Evolutionary conservation across 768 basidiomycete genomes (phyloP), one percentile per base, ranked within the genome.

Genomic region (Lentinula edodes): DNA sequence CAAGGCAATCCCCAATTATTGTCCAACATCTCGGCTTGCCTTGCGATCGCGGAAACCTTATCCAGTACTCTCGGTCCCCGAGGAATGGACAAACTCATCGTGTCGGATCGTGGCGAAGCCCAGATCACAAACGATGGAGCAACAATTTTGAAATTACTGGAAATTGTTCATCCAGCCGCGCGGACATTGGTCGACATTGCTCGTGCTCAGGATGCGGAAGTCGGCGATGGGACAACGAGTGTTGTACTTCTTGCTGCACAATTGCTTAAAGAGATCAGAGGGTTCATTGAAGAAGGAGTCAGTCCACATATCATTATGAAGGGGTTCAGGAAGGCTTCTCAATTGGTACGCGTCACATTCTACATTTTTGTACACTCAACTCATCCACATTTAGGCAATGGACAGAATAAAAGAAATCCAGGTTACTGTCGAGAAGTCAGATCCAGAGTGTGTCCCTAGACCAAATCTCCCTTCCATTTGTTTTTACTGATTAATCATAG

Each of bases 71-170:
- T 99, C n/a, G 97, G 97, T 13, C 97, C 97, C 7, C 81, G 97
- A 62, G 97, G 97, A 64, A 98, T 99, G 97, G 97, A 99, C 75
- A 98, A 98, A 73, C 80, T 98, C 50, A 97, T 97, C 66, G 96
- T 98, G 2, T 89, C 89, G 63, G 89, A 92, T 62, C 86, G 95
- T 61, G 96, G 97, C 54, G 90, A 95, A 63, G 94, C 97, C 8
- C 96, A 97, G 78, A 99, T 99, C 71, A 98, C 97, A 20, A 99
- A 99, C 75, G 97, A 99, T 83, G 97, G 97, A 62, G 97, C 97
- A 39, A 99, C 97, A 63, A 97, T 99, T 71, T 81, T 99, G 70
- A 96, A 97, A 75, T 82, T 99, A 63, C 84, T 99, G 64, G 97
- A 99, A 65, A 95, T 99, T 71, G 89, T 99, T 1, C 97, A 99